Evolutionary conservation across 2,329 filamentous ascomycete species (phyloP).

Genomic region (Penicillium fuscoglaucum): DNA sequence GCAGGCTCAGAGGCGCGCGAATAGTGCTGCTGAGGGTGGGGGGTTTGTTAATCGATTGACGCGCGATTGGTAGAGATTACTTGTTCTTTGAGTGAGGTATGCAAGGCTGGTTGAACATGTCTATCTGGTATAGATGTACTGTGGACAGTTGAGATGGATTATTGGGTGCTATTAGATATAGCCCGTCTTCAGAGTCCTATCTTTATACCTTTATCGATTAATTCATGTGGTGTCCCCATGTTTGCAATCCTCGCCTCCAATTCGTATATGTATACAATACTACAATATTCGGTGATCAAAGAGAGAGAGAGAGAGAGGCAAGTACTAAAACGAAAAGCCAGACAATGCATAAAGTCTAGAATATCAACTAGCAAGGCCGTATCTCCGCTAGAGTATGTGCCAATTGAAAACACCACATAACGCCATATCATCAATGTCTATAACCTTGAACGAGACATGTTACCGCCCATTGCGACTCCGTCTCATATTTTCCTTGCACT

Average conservation of each 20-base stretch:
- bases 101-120: background rate
- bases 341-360: background rate
- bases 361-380: slow-evolving; percentile 1
- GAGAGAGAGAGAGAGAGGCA: background rate
- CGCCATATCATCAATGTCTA: slow-evolving; percentile 7
- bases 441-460: background rate
- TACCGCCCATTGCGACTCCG: slow-evolving; percentile 49
- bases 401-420: slow-evolving; percentile 2
- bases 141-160: background rate
- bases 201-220: background rate
- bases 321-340: background rate
- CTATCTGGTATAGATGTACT: slow-evolving; percentile 4
- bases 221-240: background rate
- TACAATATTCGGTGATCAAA: background rate
- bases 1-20: slow-evolving; percentile 28
- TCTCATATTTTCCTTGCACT: slow-evolving; percentile 69
- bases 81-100: background rate
- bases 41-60: slow-evolving; percentile 35
- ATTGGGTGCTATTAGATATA: background rate
- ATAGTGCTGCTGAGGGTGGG: slow-evolving; percentile 23
- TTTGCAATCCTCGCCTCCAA: background rate
- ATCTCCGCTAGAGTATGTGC: background rate
- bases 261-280: no score
- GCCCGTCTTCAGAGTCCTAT: background rate
- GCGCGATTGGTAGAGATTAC: slow-evolving; percentile 27